Evolutionary conservation across 441 rosid species (phyloP).

Genomic region (Arabidopsis hybrid): DNA sequence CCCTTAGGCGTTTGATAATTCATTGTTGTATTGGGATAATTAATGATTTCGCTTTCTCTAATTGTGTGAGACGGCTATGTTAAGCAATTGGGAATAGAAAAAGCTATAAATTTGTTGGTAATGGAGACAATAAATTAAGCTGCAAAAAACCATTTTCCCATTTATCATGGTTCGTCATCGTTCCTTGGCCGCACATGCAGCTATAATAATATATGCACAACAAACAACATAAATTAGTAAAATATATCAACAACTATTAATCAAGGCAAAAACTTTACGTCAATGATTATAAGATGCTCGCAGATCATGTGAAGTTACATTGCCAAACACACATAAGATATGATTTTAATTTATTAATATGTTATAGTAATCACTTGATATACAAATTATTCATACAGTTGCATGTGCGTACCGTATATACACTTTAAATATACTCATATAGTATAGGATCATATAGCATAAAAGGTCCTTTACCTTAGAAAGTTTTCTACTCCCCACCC

Average conservation of each 20-base stretch:
- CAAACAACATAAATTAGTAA: slow-evolving; percentile 34
- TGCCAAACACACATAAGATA: slow-evolving; percentile 25
- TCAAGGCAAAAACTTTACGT: slow-evolving; percentile 40
- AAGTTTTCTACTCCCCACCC: background rate
- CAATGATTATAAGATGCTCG: slow-evolving; percentile 46
- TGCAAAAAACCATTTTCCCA: slow-evolving; percentile 11
- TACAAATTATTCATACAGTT: slow-evolving; percentile 31
- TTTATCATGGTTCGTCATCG: slow-evolving; percentile 26
- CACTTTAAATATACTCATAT: slow-evolving; percentile 20
- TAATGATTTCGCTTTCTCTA: too few relatives aligned
- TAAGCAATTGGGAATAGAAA: slow-evolving; percentile 17
- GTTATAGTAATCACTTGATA: slow-evolving; percentile 25
- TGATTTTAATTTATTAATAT: slow-evolving; percentile 8
- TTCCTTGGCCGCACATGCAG: slow-evolving; percentile 43
- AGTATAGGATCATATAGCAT: slow-evolving; percentile 12
- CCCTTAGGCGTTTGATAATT: too few relatives aligned
- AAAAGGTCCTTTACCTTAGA: slow-evolving; percentile 22
- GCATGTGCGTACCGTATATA: slow-evolving; percentile 36
- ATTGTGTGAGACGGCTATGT: background rate
- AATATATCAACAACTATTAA: slow-evolving; percentile 29
- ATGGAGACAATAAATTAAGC: slow-evolving; percentile 10
- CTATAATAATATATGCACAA: slow-evolving; percentile 25
- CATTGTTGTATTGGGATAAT: too few relatives aligned
- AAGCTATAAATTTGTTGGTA: slow-evolving; percentile 12
- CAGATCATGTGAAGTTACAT: slow-evolving; percentile 44